These are phyloP conservation scores for Penicillium concentricum DNA, from an alignment of 2,329 filamentous ascomycete species.

Conservation along the genomic window DNA sequence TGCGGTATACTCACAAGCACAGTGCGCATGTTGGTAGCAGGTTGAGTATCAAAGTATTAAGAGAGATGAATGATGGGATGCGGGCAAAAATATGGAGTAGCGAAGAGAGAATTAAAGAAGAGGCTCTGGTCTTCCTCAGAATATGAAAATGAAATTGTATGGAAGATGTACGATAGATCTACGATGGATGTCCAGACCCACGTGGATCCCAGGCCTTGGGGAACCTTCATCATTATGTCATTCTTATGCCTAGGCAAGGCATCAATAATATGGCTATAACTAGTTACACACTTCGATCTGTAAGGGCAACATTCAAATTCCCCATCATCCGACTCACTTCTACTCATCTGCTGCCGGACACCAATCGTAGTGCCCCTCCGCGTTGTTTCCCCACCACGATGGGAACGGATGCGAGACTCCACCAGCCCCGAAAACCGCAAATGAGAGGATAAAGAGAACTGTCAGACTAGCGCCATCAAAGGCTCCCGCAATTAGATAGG, in stretches of 20 bases:
- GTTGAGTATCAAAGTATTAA: no score
- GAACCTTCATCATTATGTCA: background rate
- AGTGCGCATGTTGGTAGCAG: background rate
- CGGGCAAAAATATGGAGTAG: background rate
- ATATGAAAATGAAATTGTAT: background rate
- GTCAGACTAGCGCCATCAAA: constrained; percentile 53
- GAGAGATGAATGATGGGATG: background rate
- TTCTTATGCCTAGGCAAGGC: background rate
- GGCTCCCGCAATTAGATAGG: constrained; percentile 54
- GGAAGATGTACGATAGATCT: background rate
- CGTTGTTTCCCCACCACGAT: constrained; percentile 57
- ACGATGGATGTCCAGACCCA: background rate
- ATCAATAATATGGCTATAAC: no score
- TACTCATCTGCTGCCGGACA: constrained; percentile 43
- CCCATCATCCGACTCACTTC: background rate
- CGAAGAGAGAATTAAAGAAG: background rate
- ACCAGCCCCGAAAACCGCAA: constrained; percentile 57
- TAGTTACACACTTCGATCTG: background rate
- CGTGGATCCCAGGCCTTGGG: background rate
- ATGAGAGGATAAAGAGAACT: constrained; percentile 55
- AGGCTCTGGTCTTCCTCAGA: background rate
- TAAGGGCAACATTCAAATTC: no score
- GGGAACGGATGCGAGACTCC: constrained; percentile 49
- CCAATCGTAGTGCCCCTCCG: constrained; percentile 49
- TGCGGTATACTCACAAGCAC: background rate